Base-by-base conservation (phyloP, 2,329 filamentous ascomycete species). In the Penicillium sp. region DNA sequence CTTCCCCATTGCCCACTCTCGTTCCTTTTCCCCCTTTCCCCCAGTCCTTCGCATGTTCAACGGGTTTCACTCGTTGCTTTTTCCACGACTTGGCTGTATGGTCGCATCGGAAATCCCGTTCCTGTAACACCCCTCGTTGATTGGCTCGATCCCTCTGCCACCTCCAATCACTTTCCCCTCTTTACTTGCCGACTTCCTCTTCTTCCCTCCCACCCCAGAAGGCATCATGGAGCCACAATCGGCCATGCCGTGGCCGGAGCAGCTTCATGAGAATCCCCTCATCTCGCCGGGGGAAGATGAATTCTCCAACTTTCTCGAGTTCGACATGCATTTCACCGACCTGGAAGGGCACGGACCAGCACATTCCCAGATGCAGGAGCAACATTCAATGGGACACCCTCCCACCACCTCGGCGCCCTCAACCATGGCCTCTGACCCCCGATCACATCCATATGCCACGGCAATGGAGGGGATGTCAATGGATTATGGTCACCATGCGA, bases 261-360 rank as follows among this genome's bases (percentile, higher is more conserved):
- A 73, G 47, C 65, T 75, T 31, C 70, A 75, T 52, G 72, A 73
- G 55, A 73, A 75, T 50, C 64, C 72, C 41, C 72, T 79, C 59
- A 73, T 78, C 52, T 60, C 68, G 56, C 39, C 39, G 13, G 63
- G 73, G 52, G 76, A 79, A 27, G 79, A 81, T 59, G 79, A 81
- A 53, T 81, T 81, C 62, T 75, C 77, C 56, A 79, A 76, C 55
- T 77, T 80, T 57, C 75, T 81, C 57, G 77, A 80, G 53, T 79
- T 80, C 66, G 76, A 76, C 57, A 75, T 77, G 63, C 76, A 76
- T 37, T 79, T 80, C 58, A 53, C 76, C 64, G 75, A 77, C 55
- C 64, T 77, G 50, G 73, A 77, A 47, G 66, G 68, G 68, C 69
- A 74, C 68, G 64, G 73, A 70, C 69, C 72, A 68, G 59, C 67